Base-by-base conservation (phyloP, 2,329 filamentous ascomycete species). In the Arthrobotrys musiformis region DNA sequence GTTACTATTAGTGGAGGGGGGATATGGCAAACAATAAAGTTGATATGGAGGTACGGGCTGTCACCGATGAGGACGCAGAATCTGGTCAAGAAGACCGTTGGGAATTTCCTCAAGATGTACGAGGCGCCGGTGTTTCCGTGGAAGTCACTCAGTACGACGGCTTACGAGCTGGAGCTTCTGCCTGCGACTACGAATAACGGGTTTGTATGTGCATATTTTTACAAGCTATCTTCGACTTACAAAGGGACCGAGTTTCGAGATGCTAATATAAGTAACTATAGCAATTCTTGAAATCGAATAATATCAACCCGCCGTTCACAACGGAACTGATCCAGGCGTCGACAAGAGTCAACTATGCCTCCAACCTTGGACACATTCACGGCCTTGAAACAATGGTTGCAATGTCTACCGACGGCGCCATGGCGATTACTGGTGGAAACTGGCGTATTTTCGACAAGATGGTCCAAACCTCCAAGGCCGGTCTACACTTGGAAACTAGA, bases 361-460 rank as follows among this genome's bases (percentile, higher is more conserved):
- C 94, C 58, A 97, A 98, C 80, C 84, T 98, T 11, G 88, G 86
- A n/a, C 85, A 89, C 37, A 95, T 98, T 56, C 94, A 98, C 81
- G 95, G 93, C 0, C 84, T 99, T 0, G 93, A 96, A 81, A 90
- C 94, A 0, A 93, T 97, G 91, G 91, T 96, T 1, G 94, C 93
- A 48, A 93, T 98, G 89, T 92, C 94, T 1, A 92, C 93, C 0
- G 91, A 94, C 63, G 93, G 93, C 5, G 93, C 94, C 0, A 89
- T 93, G 82, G 86, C 91, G 17, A 88, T 98, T 0, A 84, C 88
- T 13, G 93, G 93, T 5, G 95, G 95, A 1, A 99, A 98, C 83
- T 98, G 94, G 93, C 90, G 89, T 81, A 97, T 99, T 67, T 99
- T 99, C 82, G 87, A 90, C n/a, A 85, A 87, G 50, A 96, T 97